Conservation (phyloP, 164 flowering plant species). For the Echeveria elegans region DNA sequence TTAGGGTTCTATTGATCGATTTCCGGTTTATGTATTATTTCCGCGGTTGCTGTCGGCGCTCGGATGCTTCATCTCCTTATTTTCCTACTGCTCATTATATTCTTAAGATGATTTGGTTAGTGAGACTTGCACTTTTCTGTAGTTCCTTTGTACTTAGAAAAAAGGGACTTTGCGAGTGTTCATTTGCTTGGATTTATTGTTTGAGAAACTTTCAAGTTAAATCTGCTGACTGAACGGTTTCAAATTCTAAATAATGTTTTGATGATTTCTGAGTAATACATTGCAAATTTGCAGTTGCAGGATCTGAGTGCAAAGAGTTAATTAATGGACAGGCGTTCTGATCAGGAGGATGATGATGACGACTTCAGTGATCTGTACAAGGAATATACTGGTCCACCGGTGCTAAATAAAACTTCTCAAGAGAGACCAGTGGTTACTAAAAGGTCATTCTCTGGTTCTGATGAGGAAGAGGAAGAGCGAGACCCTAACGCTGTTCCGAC, state of each 20-base stretch:
- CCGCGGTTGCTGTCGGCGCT: not conserved
- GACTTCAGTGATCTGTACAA: slow-evolving; percentile 89
- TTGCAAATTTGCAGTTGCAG: not conserved
- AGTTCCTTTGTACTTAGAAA: not conserved
- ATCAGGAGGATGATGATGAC: slow-evolving; percentile 72
- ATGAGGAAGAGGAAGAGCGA: slow-evolving; percentile 70
- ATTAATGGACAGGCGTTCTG: not conserved
- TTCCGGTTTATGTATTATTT: not conserved
- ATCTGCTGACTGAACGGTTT: not conserved
- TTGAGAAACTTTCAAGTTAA: not conserved
- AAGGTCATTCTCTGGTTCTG: slow-evolving; percentile 52
- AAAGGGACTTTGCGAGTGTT: not conserved
- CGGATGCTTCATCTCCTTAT: not conserved
- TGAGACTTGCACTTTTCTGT: not conserved
- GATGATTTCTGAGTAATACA: too few relatives aligned
- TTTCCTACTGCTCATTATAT: not conserved
- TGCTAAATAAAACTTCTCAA: slow-evolving; percentile 21
- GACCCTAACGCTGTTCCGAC: slow-evolving; percentile 99
- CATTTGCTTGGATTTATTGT: not conserved
- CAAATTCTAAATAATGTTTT: not conserved
- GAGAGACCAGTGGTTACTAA: slow-evolving; percentile 41
- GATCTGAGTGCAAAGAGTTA: not conserved
- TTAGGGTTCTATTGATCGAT: not conserved
- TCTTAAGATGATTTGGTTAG: not conserved
- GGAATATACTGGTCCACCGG: slow-evolving; percentile 90